Base-by-base conservation (phyloP, 176 grass and related monocot species). In the Zoysia japonica region DNA sequence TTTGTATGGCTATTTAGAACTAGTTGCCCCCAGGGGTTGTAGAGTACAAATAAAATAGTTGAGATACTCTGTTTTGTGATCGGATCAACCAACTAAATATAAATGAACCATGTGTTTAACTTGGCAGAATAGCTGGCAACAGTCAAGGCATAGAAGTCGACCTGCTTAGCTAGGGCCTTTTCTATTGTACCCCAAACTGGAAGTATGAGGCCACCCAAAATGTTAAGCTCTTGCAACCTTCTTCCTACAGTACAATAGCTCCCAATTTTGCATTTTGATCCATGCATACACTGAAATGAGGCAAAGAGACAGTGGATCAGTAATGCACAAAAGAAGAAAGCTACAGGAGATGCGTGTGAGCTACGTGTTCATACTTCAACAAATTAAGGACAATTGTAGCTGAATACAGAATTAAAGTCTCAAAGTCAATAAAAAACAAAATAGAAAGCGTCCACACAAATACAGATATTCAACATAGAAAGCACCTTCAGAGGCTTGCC, bases 131-230 rank as follows among this genome's bases (percentile, higher is more conserved):
- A 71, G 40, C 36, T 35, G 65, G 9, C 36, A 68, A 75, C 2
- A 11, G 11, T 64, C 54, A 20, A 48, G 64, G n/a, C 5, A 76
- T 67, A 71, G 49, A 49, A 76, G n/a, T 56, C 11, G 81, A 99
- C 96, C 88, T 99, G 96, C 45, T 93, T 99, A 79, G 88, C 77
- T 45, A 99, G 86, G 41, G 92, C 90, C 81, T 93, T 99, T 78
- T 99, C 96, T 78, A 95, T 91, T 75, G 82, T 88, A 78, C 84
- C 82, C 96, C 96, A 99, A 50, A 99, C 90, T 72, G 96, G 96
- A 89, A 99, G 86, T 86, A 99, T 99, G 36, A 99, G 92, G 77
- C 96, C 96, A 37, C 96, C 96, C 82, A 99, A 89, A 84, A 99
- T 82, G 74, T 89, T 93, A 38, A 95, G 87, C 67, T 95, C 92